Base-by-base conservation (phyloP, 345 rosid species). In the Bruguiera parviflora region DNA sequence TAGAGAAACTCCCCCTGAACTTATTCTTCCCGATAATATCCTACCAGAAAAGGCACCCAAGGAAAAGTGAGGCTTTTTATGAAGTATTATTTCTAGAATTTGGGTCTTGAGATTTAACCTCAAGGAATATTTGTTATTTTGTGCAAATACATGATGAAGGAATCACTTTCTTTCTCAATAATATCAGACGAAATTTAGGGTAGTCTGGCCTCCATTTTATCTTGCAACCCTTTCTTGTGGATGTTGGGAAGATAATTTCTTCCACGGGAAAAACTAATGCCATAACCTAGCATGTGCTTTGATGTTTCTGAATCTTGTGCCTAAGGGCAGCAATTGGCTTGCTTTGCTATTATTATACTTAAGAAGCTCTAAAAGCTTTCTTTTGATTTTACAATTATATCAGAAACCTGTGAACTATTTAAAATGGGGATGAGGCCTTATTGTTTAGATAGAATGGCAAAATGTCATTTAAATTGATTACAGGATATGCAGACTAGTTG, bases 1-100 rank as follows among this genome's bases (percentile, higher is more conserved):
- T 33, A 88, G 92, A 27, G 96, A 87, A 83, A 86, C 85, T 31
- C 95, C 96, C 25, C 85, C 88, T 56, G 92, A 94, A 71, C 91
- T 91, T 65, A 85, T 78, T 68, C 93, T 89, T 73, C 92, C 96
- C 28, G 85, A 88, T 60, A 91, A 88, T 71, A 75, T 89, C 64
- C 77, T 77, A 59, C 83, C 78, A 13, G 78, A 72, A 71, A 87
- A 88, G 82, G 86, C 79, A 56, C 71, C 83, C 35, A 89, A 86
- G 84, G 80, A 47, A 75, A 86, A 83, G 75, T 82, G 84, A 91
- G 76, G 59, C 75, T 69, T 68, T 66, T 66, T 22, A 8, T 58
- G 66, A 73, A 82, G 71, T 76, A 62, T 58, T 55, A 58, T 63
- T 63, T 67, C 66, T 61, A 68, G 49, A 66, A 33, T 68, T 80